These are phyloP conservation scores for Samsoniella hepiali DNA, from an alignment of 2,329 filamentous ascomycete genomes.

Conservation along the genomic window DNA sequence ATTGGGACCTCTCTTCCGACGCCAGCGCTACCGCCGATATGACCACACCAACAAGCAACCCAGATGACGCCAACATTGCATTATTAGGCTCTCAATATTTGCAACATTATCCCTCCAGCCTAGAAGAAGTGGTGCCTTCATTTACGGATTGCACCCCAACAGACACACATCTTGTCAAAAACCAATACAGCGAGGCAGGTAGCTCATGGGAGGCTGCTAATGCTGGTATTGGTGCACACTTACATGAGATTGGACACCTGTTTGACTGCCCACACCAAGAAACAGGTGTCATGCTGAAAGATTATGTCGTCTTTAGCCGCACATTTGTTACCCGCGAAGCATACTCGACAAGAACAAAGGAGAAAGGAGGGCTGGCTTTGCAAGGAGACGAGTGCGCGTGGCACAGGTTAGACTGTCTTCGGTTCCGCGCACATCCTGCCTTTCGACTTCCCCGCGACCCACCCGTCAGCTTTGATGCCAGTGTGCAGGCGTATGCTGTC, in stretches of 20 bases:
- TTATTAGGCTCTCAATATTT: slow-evolving; percentile 91
- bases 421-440: slow-evolving; percentile 86
- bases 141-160: slow-evolving; percentile 90
- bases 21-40: slow-evolving; percentile 79
- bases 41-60: slow-evolving; percentile 74
- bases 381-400: slow-evolving; percentile 82
- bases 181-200: slow-evolving; percentile 81
- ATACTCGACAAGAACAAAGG: slow-evolving; percentile 82
- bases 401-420: slow-evolving; percentile 85
- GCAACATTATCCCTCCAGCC: slow-evolving; percentile 82
- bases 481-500: slow-evolving; percentile 81
- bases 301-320: slow-evolving; percentile 81
- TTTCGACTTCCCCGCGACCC: slow-evolving; percentile 80
- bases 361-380: slow-evolving; percentile 71
- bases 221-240: slow-evolving; percentile 86
- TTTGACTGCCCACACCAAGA: slow-evolving; percentile 90
- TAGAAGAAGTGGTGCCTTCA: slow-evolving; percentile 86
- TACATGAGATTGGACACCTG: slow-evolving; percentile 87
- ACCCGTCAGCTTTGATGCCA: slow-evolving; percentile 61
- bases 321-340: slow-evolving; percentile 79
- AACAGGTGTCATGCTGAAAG: slow-evolving; percentile 85
- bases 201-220: slow-evolving; percentile 96
- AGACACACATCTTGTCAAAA: slow-evolving; percentile 74
- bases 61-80: slow-evolving; percentile 73
- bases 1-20: slow-evolving; percentile 74